A percentile compares a stretch with the other conserved stretches of the same genome.
Conservation (phyloP, 2,329 filamentous ascomycete species). For the Didymella pomorum region DNA sequence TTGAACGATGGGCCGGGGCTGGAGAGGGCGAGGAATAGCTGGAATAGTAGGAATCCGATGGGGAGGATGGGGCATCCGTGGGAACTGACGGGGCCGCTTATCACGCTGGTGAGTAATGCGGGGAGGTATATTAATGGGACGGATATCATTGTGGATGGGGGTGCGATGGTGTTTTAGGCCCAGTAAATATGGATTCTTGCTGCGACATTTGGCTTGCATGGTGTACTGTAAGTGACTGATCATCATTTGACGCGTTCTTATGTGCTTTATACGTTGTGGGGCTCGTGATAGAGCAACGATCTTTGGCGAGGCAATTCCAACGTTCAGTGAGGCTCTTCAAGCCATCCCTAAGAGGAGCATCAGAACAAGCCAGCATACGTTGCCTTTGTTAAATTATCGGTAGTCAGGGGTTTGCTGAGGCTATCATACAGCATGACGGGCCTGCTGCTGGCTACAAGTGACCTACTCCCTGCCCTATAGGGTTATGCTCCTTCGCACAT, state of each 20-base stretch:
- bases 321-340: too few species aligned
- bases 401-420: too few species aligned
- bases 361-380: too few species aligned
- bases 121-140: slow-evolving; percentile 74
- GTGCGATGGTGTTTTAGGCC: slow-evolving; percentile 45
- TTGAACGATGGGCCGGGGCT: slow-evolving; percentile 72
- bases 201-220: background rate
- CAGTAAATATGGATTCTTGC: background rate
- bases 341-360: too few species aligned
- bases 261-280: background rate
- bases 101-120: slow-evolving; percentile 67
- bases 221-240: background rate
- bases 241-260: background rate
- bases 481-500: too few species aligned
- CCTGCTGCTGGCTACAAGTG: too few species aligned
- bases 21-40: slow-evolving; percentile 61
- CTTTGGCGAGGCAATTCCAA: too few species aligned
- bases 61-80: slow-evolving; percentile 70
- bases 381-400: too few species aligned
- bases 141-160: slow-evolving; percentile 71
- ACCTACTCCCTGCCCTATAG: too few species aligned
- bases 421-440: too few species aligned
- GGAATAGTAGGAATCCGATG: slow-evolving; percentile 68
- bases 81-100: slow-evolving; percentile 69
- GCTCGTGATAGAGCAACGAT: background rate